Conservation (phyloP, 139 green algal genomes). For the Tetradesmus obliquus region DNA sequence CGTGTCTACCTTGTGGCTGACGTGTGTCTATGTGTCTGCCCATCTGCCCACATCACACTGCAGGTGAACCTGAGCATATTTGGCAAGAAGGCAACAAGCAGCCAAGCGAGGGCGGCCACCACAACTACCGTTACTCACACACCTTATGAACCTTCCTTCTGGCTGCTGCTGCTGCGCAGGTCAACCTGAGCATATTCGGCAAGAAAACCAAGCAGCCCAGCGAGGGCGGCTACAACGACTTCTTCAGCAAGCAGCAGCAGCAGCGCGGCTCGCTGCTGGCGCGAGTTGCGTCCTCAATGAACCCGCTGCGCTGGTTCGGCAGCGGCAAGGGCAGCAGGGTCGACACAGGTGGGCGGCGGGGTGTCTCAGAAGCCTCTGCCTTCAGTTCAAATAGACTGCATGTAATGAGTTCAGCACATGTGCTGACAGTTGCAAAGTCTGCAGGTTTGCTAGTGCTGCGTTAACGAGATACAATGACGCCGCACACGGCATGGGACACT, state of each 20-base stretch:
- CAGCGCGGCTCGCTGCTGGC: neutral
- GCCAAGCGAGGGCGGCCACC: neutral
- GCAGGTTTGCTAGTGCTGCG: too few relatives aligned
- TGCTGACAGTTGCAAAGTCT: too few relatives aligned
- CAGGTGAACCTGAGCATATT: constrained; percentile 2
- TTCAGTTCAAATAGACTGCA: too few relatives aligned
- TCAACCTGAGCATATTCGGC: neutral
- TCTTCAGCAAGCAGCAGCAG: neutral
- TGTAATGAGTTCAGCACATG: too few relatives aligned
- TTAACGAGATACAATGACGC: too few relatives aligned
- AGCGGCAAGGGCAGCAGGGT: neutral
- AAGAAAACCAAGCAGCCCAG: neutral
- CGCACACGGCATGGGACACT: too few relatives aligned
- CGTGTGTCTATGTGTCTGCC: neutral
- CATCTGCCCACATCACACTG: neutral
- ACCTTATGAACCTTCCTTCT: too few relatives aligned
- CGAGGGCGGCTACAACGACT: neutral
- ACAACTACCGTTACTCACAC: neutral
- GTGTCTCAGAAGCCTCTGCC: too few relatives aligned
- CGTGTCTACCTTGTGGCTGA: too few relatives aligned
- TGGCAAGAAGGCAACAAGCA: neutral
- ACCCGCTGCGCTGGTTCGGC: constrained; percentile 31
- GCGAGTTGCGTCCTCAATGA: neutral
- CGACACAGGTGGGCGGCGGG: constrained; percentile 15
- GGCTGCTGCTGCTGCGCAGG: neutral